These are phyloP conservation scores for Exophiala phaeomuriformis DNA, from an alignment of 2,329 filamentous ascomycete genomes.

Conservation along the genomic window DNA sequence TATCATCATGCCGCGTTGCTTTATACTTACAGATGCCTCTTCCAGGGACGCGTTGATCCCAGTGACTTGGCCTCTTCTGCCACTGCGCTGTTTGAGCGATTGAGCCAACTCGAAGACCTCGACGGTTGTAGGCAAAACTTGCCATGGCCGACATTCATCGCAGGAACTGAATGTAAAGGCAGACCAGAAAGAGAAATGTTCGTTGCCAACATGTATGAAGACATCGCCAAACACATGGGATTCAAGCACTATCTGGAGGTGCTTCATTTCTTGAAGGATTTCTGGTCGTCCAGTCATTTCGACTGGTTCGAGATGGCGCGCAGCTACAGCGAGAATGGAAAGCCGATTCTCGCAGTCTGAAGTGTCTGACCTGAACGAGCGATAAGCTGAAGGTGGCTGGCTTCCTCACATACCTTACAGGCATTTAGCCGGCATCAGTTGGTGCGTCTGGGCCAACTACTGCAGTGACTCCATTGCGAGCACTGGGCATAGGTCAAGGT, in stretches of 20 bases:
- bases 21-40: constrained; percentile 27
- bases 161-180: constrained; percentile 26
- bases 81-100: constrained; percentile 14
- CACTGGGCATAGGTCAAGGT: too few relatives aligned
- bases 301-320: constrained; percentile 17
- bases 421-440: too few relatives aligned
- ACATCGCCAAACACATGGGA: constrained; percentile 18
- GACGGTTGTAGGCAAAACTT: constrained; percentile 27
- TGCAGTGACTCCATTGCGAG: too few relatives aligned
- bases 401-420: too few relatives aligned
- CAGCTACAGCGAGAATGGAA: constrained; percentile 11
- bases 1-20: constrained; percentile 29
- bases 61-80: constrained; percentile 11
- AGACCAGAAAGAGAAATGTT: constrained; percentile 11
- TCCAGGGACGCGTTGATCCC: constrained; percentile 5
- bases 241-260: constrained; percentile 21
- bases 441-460: too few relatives aligned
- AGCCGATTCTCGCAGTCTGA: constrained; percentile 20
- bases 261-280: constrained; percentile 18
- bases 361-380: too few relatives aligned
- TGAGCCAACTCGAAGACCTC: constrained; percentile 19
- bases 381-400: too few relatives aligned
- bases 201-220: constrained; percentile 14
- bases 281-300: constrained; percentile 9
- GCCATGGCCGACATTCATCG: constrained; percentile 29